phyloP scores from a whole-genome alignment of 1,284 basidiomycete genomes.

The Chalciporus piperatoides region DNA sequence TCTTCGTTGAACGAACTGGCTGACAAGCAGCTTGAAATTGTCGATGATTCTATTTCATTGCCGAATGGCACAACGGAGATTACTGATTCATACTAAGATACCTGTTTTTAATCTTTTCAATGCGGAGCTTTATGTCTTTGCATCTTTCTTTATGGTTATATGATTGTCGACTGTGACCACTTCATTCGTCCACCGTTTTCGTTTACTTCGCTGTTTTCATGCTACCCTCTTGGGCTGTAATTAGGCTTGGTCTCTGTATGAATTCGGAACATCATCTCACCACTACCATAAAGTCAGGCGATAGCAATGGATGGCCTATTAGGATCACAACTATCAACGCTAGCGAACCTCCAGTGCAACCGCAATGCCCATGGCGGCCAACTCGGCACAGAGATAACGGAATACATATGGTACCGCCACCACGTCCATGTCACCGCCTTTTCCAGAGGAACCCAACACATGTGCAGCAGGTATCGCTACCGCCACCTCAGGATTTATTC shows the following conservation, averaged over 20 bases:
- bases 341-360: slow-evolving; percentile 64
- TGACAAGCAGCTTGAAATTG: slow-evolving; percentile 1
- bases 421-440: slow-evolving; percentile 84
- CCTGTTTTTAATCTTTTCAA: not conserved
- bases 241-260: slow-evolving; percentile 18
- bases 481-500: slow-evolving; percentile 46
- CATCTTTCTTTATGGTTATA: slow-evolving; percentile 8
- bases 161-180: slow-evolving; percentile 9
- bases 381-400: slow-evolving; percentile 81
- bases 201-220: slow-evolving; percentile 14
- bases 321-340: slow-evolving; percentile 19
- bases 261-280: slow-evolving; percentile 7
- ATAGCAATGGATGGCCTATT: not conserved
- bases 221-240: slow-evolving; percentile 10
- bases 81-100: slow-evolving; percentile 16
- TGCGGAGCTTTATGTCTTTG: slow-evolving; percentile 4
- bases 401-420: slow-evolving; percentile 97
- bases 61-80: slow-evolving; percentile 4
- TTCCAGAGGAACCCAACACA: slow-evolving; percentile 53
- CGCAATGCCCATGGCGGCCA: slow-evolving; percentile 85
- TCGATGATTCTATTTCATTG: not conserved
- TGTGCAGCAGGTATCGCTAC: slow-evolving; percentile 65
- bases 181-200: slow-evolving; percentile 18
- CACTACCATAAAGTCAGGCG: slow-evolving; percentile 3
- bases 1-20: slow-evolving; percentile 3